Base-by-base conservation (phyloP, 108 stramenopile genomes). In the Mediolabrus comicus region DNA sequence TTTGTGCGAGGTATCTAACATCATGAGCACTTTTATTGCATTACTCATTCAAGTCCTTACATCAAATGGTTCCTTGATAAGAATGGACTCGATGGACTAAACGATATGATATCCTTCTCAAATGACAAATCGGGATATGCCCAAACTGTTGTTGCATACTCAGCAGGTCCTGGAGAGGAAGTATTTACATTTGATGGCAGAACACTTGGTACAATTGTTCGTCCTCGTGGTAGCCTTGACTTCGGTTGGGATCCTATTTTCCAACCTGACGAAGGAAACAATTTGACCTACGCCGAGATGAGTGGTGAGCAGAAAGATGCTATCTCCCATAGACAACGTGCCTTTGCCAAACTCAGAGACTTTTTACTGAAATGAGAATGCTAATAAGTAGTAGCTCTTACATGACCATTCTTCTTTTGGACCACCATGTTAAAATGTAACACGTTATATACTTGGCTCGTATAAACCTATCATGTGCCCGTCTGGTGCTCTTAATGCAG, bases 41-140 rank as follows among this genome's bases (percentile, higher is more conserved):
- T n/a, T n/a, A n/a, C n/a, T n/a, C n/a, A n/a, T n/a, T n/a, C n/a
- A n/a, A n/a, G 46, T 6, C 90, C 94, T 2, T 99, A 99, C 84
- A 95, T 98, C 57, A 99, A 99, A 76, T 99, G 97, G 98, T 99
- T 99, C 77, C 74, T 98, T 9, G 94, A 97, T 24, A 90, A 90
- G 54, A 79, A 85, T 68, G 97, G 98, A 11, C 97, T 96, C 41
- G 93, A 86, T 59, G 97, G 98, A 8, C 59, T 97, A 36, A 97
- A 96, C 69, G 75, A 83, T 14, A 89, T 94, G 90, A 72, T 92
- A 24, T 84, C 81, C 67, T 97, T 91, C 34, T 97, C 90, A 64
- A 87, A 92, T 12, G 98, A 98, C 64, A 92, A 96, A 69, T 74
- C 87, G 13, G 98, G 94, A 8, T 98, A 96, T 56, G 98, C 98